Evolutionary conservation across 2,329 filamentous ascomycete genomes (phyloP), one percentile per base, ranked within the genome.

Genomic region (Raffaelea albimanens): DNA sequence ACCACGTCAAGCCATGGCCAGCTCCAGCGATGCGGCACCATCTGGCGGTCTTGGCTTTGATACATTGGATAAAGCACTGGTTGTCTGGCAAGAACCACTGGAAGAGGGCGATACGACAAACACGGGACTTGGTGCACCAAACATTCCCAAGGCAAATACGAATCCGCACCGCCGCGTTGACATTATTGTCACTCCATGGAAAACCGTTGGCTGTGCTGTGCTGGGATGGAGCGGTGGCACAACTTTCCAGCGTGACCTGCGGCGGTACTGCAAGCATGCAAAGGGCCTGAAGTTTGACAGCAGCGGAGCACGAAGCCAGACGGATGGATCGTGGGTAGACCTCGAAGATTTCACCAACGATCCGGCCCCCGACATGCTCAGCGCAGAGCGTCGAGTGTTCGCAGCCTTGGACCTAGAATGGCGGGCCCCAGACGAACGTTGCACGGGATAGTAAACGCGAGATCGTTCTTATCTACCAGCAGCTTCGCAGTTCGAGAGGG

Each of bases 181-280:
- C 60, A 95, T 97, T 49, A 91, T 97, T 55, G 72, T 97, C 52
- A 82, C 80, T 20, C 88, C 90, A 0, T 96, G 91, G 87, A 83
- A 82, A 48, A 95, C 88, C 0, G 81, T 86, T 0, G 91, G 93
- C 0, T 96, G 89, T 56, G 91, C 90, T 0, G 75, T 97, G 4
- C 67, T 91, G 18, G 90, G 89, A 2, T 97, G 91, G 93, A 84
- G 79, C 16, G 87, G 89, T 1, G 91, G 82, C 1, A 95, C 83
- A 0, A 96, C 89, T 0, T 97, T 96, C 56, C 80, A 96, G 68
- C 73, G 91, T 21, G 93, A 97, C 62, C 62, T 97, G 46, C 72
- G 91, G 38, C 70, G 83, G 31, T 95, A 91, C 64, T 87, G 83
- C 51, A 90, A 87, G 63, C 73, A 80, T 34, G 71, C 75, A 49